Conservation (phyloP, 371 early-diverging fungal species). For the Batrachochytrium dendrobatidis region DNA sequence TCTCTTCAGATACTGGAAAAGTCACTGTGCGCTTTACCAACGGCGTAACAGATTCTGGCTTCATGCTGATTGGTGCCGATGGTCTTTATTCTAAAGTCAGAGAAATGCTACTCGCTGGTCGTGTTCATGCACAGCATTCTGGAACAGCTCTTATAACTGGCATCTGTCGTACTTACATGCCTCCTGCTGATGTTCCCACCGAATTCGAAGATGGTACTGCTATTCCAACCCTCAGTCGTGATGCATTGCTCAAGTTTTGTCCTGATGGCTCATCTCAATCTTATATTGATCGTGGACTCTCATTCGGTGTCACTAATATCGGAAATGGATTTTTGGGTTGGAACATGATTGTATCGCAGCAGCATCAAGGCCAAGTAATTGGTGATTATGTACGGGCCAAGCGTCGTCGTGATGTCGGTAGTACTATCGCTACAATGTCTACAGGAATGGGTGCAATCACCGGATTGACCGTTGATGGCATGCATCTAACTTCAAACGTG, state of each 20-base stretch:
- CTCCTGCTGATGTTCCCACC: conserved; percentile 28
- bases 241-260: conserved; percentile 26
- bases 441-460: conserved; percentile 4
- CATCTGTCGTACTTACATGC: conserved; percentile 24
- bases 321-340: conserved; percentile 42
- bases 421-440: conserved; percentile 21
- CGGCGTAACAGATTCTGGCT: conserved; percentile 26
- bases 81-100: conserved; percentile 35
- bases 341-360: conserved; percentile 35
- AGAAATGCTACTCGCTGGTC: conserved; percentile 19
- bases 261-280: conserved; percentile 30
- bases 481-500: conserved; percentile 4
- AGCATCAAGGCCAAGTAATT: conserved; percentile 24
- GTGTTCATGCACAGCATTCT: conserved; percentile 22
- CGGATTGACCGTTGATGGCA: background rate
- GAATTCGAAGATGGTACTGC: conserved; percentile 24
- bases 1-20: conserved; percentile 30
- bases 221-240: conserved; percentile 20
- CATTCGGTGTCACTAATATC: conserved; percentile 34
- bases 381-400: conserved; percentile 16
- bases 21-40: conserved; percentile 33
- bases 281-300: conserved; percentile 23
- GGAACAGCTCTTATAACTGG: conserved; percentile 30
- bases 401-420: conserved; percentile 18
- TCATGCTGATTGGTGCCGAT: conserved; percentile 41